Evolutionary conservation across 352 stramenopile genomes (phyloP).

Genomic region (Aphanomyces stellatus): DNA sequence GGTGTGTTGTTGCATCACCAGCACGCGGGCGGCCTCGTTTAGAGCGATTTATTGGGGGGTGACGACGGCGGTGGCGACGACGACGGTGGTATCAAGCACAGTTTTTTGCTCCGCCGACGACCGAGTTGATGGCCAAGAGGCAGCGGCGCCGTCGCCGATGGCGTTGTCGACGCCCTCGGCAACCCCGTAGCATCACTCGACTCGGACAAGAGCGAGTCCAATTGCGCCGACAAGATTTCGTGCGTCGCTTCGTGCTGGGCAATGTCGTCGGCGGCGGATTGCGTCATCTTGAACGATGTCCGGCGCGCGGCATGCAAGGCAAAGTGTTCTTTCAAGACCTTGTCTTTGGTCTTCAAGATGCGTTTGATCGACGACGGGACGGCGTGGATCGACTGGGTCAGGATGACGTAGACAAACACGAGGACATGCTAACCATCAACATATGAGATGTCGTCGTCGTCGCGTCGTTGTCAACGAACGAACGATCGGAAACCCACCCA

Average conservation of each 20-base stretch:
- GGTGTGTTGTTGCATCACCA: neutral
- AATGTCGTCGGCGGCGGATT: neutral
- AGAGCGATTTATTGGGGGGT: neutral
- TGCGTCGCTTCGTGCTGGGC: neutral
- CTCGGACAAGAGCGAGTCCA: neutral
- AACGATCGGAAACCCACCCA: neutral
- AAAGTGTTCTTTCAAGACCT: conserved; percentile 17
- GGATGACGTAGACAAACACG: conserved; percentile 8
- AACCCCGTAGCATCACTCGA: neutral
- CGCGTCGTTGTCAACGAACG: neutral
- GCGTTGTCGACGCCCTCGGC: neutral
- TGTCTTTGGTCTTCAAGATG: conserved; percentile 18
- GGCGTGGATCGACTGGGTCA: neutral
- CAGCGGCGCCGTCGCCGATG: neutral
- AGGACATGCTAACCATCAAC: neutral
- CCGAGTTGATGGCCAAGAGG: too few relatives aligned
- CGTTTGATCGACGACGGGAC: conserved; percentile 15
- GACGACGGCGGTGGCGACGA: neutral
- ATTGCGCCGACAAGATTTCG: neutral
- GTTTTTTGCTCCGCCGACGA: too few relatives aligned
- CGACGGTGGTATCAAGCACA: too few relatives aligned
- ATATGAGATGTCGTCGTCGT: neutral
- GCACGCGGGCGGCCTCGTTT: neutral
- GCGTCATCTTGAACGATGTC: neutral
- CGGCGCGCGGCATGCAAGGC: neutral